A percentile compares a stretch with the other conserved stretches of the same genome.
These are phyloP conservation scores for Aspergillus aculeatinus DNA, from an alignment of 2,329 filamentous ascomycete species.

Conservation along the genomic window DNA sequence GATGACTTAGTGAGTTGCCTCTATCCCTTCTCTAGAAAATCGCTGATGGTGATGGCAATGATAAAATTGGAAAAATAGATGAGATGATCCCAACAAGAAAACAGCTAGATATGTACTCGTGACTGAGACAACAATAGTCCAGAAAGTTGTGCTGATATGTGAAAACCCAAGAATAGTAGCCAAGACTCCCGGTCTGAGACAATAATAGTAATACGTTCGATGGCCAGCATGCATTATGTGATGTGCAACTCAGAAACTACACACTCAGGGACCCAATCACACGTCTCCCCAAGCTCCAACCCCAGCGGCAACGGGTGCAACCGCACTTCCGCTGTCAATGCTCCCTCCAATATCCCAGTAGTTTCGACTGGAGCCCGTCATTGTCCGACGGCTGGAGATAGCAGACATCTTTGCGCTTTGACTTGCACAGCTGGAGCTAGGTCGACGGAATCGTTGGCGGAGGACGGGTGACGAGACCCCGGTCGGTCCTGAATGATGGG, in stretches of 20 bases:
- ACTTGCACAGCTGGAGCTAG: slow-evolving; percentile 74
- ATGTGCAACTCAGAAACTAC: neutral
- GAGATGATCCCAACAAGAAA: neutral
- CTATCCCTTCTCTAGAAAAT: neutral
- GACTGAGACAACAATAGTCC: neutral
- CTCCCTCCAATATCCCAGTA: slow-evolving; percentile 91
- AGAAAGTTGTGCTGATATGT: neutral
- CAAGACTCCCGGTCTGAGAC: slow-evolving; percentile 4
- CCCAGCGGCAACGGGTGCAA: slow-evolving; percentile 66
- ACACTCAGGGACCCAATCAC: slow-evolving; percentile 3
- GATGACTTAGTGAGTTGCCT: neutral
- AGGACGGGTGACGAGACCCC: slow-evolving; percentile 35
- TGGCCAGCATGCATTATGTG: slow-evolving; percentile 18
- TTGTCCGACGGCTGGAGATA: slow-evolving; percentile 60
- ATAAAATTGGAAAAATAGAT: neutral
- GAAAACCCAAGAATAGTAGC: neutral
- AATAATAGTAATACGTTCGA: slow-evolving; percentile 2
- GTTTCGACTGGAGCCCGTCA: slow-evolving; percentile 68
- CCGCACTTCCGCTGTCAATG: slow-evolving; percentile 71
- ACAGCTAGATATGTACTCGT: neutral
- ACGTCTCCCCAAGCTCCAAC: slow-evolving; percentile 76
- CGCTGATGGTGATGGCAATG: neutral
- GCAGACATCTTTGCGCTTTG: slow-evolving; percentile 78
- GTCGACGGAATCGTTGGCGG: slow-evolving; percentile 48
- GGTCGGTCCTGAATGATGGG: slow-evolving; percentile 24